Percentiles rank a stretch among this genome's conserved stretches.
phyloP scores from a whole-genome alignment of 2,329 filamentous ascomycete genomes.

The Pseudohalonectria lignicola region DNA sequence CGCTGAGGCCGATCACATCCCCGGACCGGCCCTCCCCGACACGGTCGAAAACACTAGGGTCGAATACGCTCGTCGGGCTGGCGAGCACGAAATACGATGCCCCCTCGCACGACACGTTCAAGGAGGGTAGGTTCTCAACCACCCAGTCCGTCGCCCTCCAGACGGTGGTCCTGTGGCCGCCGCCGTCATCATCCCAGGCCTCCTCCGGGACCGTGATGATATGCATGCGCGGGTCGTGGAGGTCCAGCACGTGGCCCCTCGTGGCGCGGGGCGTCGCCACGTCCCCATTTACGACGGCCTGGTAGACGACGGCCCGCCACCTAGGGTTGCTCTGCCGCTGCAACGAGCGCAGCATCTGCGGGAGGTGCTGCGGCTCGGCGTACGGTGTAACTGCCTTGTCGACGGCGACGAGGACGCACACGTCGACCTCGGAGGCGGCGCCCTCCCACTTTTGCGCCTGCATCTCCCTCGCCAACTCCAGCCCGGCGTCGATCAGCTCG shows the following conservation, averaged over 20 bases:
- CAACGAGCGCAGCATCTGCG: conserved; percentile 3
- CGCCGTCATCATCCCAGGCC: neutral
- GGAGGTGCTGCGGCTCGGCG: conserved; percentile 1
- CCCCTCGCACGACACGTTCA: neutral
- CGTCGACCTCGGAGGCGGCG: conserved; percentile 4
- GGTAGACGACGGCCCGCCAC: conserved; percentile 5
- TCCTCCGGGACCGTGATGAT: neutral
- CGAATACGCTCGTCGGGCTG: neutral
- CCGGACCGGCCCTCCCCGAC: neutral
- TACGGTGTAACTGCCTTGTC: neutral
- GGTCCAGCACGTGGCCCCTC: conserved; percentile 3
- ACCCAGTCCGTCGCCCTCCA: neutral
- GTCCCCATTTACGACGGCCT: neutral
- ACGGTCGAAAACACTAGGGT: neutral
- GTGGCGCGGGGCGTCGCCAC: too few species aligned
- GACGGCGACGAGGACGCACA: conserved; percentile 5
- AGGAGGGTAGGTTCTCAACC: neutral
- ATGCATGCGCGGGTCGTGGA: conserved; percentile 3
- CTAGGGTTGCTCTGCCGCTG: conserved; percentile 2
- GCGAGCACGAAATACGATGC: neutral
- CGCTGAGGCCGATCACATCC: conserved; percentile 1
- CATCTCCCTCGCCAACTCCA: neutral
- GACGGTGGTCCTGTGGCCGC: neutral
- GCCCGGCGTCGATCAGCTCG: conserved; percentile 4
- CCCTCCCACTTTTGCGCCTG: neutral